Conservation (phyloP, 192 early-diverging fungal genomes). For the Geosiphon pyriformis region DNA sequence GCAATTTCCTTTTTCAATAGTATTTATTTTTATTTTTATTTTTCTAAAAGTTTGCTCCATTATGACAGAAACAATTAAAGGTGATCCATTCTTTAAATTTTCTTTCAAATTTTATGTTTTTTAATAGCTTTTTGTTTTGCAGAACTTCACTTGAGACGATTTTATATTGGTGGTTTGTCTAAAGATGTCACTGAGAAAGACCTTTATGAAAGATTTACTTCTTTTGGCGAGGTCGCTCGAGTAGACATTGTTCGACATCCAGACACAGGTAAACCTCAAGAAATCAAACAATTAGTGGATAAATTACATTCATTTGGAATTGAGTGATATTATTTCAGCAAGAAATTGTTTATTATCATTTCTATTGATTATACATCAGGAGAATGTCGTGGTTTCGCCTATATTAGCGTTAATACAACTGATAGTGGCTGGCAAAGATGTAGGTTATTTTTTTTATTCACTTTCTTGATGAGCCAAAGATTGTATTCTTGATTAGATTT, state of each 20-base stretch:
- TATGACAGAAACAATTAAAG: no score
- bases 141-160: no score
- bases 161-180: slow-evolving; percentile 75
- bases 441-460: slow-evolving; percentile 18
- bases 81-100: no score
- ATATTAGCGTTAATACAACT: slow-evolving; percentile 65
- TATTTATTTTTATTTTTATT: no score
- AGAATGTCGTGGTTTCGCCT: slow-evolving; percentile 66
- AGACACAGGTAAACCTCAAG: slow-evolving; percentile 23
- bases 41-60: no score
- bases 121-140: no score
- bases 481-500: no score
- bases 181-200: slow-evolving; percentile 49
- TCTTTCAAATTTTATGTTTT: no score
- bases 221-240: slow-evolving; percentile 59
- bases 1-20: no score
- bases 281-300: background rate
- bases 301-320: background rate
- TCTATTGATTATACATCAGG: slow-evolving; percentile 22
- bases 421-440: slow-evolving; percentile 63
- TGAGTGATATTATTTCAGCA: no score
- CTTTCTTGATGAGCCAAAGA: no score
- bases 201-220: slow-evolving; percentile 60
- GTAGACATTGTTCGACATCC: slow-evolving; percentile 48
- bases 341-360: slow-evolving; percentile 24